Percentiles rank a stretch among this genome's conserved stretches.
Evolutionary conservation across 2,329 filamentous ascomycete genomes (phyloP).

Genomic region (Botrytis pseudocinerea): DNA sequence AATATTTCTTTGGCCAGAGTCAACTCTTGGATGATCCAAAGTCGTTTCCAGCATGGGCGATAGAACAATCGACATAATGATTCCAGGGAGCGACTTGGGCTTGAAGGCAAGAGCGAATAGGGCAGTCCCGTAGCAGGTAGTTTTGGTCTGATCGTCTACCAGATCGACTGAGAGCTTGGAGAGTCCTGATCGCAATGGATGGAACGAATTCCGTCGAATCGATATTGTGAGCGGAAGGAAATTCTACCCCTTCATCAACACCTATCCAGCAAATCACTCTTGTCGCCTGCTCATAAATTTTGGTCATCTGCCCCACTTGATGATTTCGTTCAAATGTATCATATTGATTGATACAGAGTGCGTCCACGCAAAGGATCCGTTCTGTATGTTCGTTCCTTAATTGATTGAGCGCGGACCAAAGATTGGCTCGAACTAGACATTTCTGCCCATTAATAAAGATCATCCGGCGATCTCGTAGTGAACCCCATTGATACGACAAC

Average conservation of each 20-base stretch:
- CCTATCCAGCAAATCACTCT: slow-evolving; percentile 7
- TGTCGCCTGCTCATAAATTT: not conserved
- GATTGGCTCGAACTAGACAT: slow-evolving; percentile 1
- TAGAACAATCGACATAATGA: not conserved
- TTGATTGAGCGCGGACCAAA: not conserved
- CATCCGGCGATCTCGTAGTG: not conserved
- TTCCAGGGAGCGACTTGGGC: not conserved
- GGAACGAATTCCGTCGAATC: slow-evolving; percentile 3
- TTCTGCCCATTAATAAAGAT: slow-evolving; percentile 1
- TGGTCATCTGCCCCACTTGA: not conserved
- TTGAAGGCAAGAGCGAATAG: not conserved
- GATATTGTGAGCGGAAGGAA: not conserved
- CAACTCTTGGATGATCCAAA: slow-evolving; percentile 26
- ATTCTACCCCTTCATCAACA: not conserved
- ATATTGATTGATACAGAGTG: not conserved
- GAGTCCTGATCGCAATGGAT: not conserved
- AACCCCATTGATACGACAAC: not conserved
- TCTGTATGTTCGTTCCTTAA: not conserved
- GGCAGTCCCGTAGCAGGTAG: not conserved
- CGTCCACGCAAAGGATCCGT: not conserved
- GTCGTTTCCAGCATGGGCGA: slow-evolving; percentile 19
- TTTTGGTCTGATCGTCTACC: not conserved
- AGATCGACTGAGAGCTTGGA: slow-evolving; percentile 4
- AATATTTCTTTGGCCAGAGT: slow-evolving; percentile 20
- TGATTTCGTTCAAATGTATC: not conserved